Conservation (phyloP, 2,329 filamentous ascomycete genomes). For the Coniochaeta pulveracea region DNA sequence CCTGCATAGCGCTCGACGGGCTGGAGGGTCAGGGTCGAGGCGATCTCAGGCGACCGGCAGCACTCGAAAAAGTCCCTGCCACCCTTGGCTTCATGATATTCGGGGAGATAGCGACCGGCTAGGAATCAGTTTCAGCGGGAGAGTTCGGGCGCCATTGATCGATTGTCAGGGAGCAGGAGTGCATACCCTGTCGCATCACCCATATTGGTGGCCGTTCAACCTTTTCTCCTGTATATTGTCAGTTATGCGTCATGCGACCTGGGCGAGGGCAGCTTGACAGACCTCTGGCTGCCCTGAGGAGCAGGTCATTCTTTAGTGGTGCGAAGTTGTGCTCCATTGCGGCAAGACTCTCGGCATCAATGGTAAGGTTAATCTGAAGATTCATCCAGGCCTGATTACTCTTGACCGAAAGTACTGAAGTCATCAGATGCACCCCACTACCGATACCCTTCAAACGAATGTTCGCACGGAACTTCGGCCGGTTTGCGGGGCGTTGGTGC, state of each 20-base stretch:
- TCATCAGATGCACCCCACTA: too few species aligned
- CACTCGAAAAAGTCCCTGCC: constrained; percentile 92
- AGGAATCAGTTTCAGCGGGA: constrained; percentile 10
- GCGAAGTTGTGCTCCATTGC: constrained; percentile 63
- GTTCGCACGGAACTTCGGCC: too few species aligned
- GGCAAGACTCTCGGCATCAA: too few species aligned
- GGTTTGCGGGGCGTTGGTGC: too few species aligned
- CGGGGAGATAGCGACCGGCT: constrained; percentile 95
- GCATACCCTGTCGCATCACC: constrained; percentile 93
- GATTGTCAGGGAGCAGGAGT: constrained; percentile 16
- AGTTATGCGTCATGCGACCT: constrained; percentile 1
- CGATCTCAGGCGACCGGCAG: constrained; percentile 85
- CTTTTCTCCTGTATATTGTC: constrained; percentile 54
- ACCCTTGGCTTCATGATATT: constrained; percentile 94
- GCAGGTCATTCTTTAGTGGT: constrained; percentile 83
- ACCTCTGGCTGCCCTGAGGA: constrained; percentile 87
- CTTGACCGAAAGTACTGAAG: too few species aligned
- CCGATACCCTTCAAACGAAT: too few species aligned
- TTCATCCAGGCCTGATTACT: too few species aligned
- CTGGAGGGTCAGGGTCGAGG: constrained; percentile 87
- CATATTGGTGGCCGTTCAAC: constrained; percentile 92
- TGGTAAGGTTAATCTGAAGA: too few species aligned
- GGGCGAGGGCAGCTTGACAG: constrained; percentile 16
- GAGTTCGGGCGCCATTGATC: too few species aligned
- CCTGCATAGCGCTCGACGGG: constrained; percentile 85